Evolutionary conservation across 768 basidiomycete species (phyloP), one percentile per base, ranked within the genome.

Genomic region (Pleurotus tuoliensis): DNA sequence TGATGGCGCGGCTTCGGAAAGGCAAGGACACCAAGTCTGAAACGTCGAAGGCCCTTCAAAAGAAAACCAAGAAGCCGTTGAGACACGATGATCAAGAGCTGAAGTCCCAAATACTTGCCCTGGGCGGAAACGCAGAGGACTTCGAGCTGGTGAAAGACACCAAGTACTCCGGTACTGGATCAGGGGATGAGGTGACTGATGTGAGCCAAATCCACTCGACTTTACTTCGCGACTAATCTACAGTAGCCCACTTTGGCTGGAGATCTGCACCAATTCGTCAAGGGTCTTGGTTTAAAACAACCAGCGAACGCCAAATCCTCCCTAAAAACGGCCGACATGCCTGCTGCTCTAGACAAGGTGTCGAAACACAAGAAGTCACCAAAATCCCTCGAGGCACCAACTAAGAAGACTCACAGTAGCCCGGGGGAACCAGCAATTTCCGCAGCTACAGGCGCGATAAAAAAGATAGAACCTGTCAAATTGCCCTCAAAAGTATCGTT

Each of bases 91-190:
- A 64, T 50, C 55, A 55, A 4, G 43, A 63, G 53, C 48, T 70
- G 45, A 71, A 69, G 56, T 62, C 69, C 7, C 70, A 73, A 52
- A 65, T 81, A 4, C 59, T 67, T 5, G 73, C 76, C 1, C 63
- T 82, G 2, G 82, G 81, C 20, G 81, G 79, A 18, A 76, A 73
- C 39, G 73, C 76, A 34, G 75, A 72, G 15, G 82, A 83, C 59
- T 65, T 72, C n/a, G 72, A 76, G 20, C 61, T 82, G 27, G 58
- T 82, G 48, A 76, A 76, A 57, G 72, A 68, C 54, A 63, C 72
- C 8, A 71, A 74, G 30, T 69, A 72, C 25, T 64, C 68, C 34
- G 61, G 67, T 8, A 62, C 62, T 48, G 47, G 11, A 11, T 61
- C 67, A 13, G 67, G 66, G n/a, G 63, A 66, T 13, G 61, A 56